Base-by-base conservation (phyloP, 108 stramenopile species). In the Aurantiochytrium sp. region DNA sequence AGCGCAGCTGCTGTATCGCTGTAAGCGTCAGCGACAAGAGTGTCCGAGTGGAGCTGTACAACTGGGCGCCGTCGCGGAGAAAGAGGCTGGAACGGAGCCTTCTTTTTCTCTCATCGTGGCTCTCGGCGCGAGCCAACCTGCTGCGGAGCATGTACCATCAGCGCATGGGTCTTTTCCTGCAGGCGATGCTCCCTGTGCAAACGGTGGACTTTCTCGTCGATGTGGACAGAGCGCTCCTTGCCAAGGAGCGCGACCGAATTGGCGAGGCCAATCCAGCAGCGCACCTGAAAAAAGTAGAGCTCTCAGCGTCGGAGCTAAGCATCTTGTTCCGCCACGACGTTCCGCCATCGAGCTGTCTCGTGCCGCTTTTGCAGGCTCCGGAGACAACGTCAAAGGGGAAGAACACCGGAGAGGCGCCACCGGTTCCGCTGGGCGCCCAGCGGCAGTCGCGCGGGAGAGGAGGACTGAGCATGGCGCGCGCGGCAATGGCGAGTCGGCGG, bases 111-210 rank as follows among this genome's bases (percentile, higher is more conserved):
- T 6, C 30, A 12, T 41, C 42, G 27, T 81, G 73, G 73, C 6
- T 81, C n/a, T 48, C 39, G 27, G 42, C 30, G 12, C 39, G 73
- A 12, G 73, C 42, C 1, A 48, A 48, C 12, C 30, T 81, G 15
- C 24, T 81, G 73, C 73, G 45, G 10, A 81, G 45, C 45, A 81
- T 81, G 50, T 81, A 27, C 30, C 45, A 81, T 42, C 73, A 81
- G 45, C 73, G 73, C 39, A 81, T 81, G 73, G 73, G 73, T n/a
- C 45, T 81, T 21, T 81, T 81, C 24, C 8, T 30, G 73, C 73
- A 81, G 6, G 73, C 39, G n/a, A 24, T 81, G 6, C 39, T 81
- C 12, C 39, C 39, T 81, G 1, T 6, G 27, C 27, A 6, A 10
- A 12, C 24, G 50, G 42, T 48, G 27, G 10, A 48, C 39, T 81